A percentile compares a stretch with the other conserved stretches of the same genome.
Evolutionary conservation across 257 asterid species (phyloP).

Genomic region (Anisodus tanguticus): DNA sequence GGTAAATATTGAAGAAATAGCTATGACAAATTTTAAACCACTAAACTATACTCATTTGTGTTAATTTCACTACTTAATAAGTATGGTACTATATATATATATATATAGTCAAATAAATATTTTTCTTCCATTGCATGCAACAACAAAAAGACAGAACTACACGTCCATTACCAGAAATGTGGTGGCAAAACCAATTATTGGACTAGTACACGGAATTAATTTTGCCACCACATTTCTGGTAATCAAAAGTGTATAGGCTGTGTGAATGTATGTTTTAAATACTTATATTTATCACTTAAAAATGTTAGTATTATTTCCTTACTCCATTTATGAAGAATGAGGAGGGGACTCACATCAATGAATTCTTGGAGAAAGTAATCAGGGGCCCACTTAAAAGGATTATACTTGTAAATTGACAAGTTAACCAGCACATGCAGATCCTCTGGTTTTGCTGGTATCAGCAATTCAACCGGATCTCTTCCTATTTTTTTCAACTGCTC

Average conservation of each 20-base stretch:
- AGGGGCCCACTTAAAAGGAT: constrained; percentile 57
- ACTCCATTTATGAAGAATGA: background rate
- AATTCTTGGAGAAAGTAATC: constrained; percentile 53
- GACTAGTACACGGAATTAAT: background rate
- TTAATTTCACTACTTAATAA: no score
- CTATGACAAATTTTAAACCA: no score
- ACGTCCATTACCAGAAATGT: background rate
- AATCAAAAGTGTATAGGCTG: background rate
- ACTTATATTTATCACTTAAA: no score
- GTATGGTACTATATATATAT: no score
- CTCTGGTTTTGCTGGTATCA: constrained; percentile 56
- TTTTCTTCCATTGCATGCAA: background rate
- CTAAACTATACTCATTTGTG: no score
- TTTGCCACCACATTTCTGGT: background rate
- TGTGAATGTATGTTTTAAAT: no score
- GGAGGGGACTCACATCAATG: constrained; percentile 47
- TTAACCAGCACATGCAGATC: constrained; percentile 54
- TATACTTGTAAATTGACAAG: constrained; percentile 46
- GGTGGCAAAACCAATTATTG: background rate
- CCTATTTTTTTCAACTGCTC: constrained; percentile 55
- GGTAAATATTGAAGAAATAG: no score
- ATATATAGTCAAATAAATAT: background rate
- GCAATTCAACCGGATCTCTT: constrained; percentile 47
- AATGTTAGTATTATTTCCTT: no score
- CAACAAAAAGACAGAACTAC: background rate